These are phyloP conservation scores for Monosporascus sp. DNA, from an alignment of 2,329 filamentous ascomycete species.

Conservation along the genomic window DNA sequence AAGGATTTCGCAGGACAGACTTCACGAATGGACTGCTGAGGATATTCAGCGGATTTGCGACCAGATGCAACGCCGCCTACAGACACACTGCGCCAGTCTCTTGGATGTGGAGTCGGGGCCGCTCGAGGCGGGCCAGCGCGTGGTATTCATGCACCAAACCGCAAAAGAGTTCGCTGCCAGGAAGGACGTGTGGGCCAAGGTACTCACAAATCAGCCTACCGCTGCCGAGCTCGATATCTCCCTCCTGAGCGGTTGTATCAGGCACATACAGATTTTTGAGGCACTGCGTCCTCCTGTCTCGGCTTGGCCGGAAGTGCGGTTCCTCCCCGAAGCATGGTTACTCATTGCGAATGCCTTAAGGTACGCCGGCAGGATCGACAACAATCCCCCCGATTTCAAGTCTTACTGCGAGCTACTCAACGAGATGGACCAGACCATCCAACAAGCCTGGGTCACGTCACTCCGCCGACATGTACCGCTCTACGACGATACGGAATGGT, in stretches of 20 bases:
- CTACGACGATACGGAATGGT: constrained; percentile 27
- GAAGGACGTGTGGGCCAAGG: constrained; percentile 22
- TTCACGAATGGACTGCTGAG: constrained; percentile 11
- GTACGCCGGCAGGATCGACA: constrained; percentile 23
- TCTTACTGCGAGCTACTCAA: constrained; percentile 23
- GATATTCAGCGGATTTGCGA: constrained; percentile 18
- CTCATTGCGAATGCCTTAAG: constrained; percentile 24
- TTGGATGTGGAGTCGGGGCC: constrained; percentile 19
- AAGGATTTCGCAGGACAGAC: constrained; percentile 14
- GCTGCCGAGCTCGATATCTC: constrained; percentile 21
- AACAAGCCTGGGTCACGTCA: constrained; percentile 21
- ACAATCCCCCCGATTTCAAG: constrained; percentile 12
- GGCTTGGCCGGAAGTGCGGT: constrained; percentile 24
- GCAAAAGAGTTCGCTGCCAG: constrained; percentile 26
- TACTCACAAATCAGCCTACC: constrained; percentile 15
- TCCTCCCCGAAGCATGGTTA: constrained; percentile 26
- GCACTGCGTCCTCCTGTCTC: constrained; percentile 19
- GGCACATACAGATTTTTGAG: constrained; percentile 23
- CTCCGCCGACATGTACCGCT: constrained; percentile 23
- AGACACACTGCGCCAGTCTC: constrained; percentile 20
- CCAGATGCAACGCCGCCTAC: constrained; percentile 20
- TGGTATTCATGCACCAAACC: constrained; percentile 27
- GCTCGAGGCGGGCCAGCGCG: constrained; percentile 18
- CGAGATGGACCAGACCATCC: constrained; percentile 23
- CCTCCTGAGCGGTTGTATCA: constrained; percentile 23